Evolutionary conservation across 352 stramenopile genomes (phyloP).

Genomic region (Phytophthora constricta): DNA sequence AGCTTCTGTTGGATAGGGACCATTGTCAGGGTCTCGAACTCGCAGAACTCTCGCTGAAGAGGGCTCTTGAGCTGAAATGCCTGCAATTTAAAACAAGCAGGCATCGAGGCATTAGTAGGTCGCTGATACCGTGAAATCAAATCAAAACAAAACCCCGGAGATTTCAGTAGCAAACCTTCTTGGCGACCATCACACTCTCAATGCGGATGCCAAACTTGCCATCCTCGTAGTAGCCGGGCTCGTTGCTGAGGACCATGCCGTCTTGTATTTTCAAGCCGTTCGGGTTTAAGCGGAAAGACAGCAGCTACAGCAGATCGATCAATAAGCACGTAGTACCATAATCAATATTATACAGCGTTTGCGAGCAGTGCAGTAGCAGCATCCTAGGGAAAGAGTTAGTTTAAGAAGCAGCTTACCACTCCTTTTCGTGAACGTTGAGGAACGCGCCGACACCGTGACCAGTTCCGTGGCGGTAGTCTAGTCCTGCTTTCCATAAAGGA

Average conservation of each 20-base stretch:
- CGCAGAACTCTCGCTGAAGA: conserved; percentile 91
- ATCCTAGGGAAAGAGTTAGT: too few species aligned
- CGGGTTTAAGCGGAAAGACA: conserved; percentile 88
- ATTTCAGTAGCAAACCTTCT: conserved; percentile 69
- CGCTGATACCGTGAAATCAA: background rate
- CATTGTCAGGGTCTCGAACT: conserved; percentile 97
- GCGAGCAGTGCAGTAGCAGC: too few species aligned
- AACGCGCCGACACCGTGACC: conserved; percentile 97
- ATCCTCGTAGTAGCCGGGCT: conserved; percentile 98
- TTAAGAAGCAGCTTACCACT: conserved; percentile 61
- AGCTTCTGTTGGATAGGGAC: conserved; percentile 98
- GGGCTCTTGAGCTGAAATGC: conserved; percentile 68
- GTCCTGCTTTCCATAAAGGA: conserved; percentile 93
- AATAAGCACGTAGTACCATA: too few species aligned
- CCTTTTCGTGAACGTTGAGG: conserved; percentile 97
- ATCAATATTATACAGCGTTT: too few species aligned
- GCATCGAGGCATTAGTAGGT: background rate
- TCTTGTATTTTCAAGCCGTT: conserved; percentile 84
- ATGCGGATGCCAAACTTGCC: conserved; percentile 99
- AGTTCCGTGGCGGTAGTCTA: conserved; percentile 98
- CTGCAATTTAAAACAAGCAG: conserved; percentile 28
- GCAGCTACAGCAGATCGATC: conserved; percentile 43
- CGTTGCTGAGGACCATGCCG: conserved; percentile 99
- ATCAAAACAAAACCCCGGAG: background rate
- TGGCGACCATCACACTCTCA: conserved; percentile 97